Percentiles rank a stretch among this genome's conserved stretches.
Evolutionary conservation across 345 rosid species (phyloP).

Genomic region (Pelargonium nanum): DNA sequence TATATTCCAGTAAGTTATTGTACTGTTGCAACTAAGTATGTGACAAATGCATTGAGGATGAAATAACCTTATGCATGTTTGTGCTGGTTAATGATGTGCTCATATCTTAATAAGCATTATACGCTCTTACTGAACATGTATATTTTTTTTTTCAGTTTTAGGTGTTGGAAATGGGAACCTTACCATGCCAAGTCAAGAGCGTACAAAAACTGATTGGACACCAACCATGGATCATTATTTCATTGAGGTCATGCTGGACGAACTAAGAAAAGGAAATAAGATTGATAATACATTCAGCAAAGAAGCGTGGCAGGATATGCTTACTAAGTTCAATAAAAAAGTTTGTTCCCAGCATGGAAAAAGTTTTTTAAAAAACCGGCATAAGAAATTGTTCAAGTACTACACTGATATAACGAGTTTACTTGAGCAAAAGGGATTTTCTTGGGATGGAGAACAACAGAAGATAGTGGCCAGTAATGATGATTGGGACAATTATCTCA

Average conservation of each 20-base stretch:
- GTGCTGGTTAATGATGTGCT: not conserved
- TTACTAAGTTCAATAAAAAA: slow-evolving; percentile 28
- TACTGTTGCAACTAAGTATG: no score
- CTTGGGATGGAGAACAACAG: slow-evolving; percentile 35
- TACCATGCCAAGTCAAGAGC: slow-evolving; percentile 18
- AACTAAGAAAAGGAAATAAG: slow-evolving; percentile 26
- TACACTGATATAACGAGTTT: slow-evolving; percentile 21
- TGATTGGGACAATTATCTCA: slow-evolving; percentile 33
- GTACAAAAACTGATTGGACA: slow-evolving; percentile 25
- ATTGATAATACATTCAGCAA: slow-evolving; percentile 21
- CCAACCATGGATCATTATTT: slow-evolving; percentile 30
- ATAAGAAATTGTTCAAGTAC: slow-evolving; percentile 29
- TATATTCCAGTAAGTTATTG: no score
- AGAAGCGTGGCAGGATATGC: slow-evolving; percentile 39
- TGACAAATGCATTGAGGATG: not conserved
- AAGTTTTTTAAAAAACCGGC: slow-evolving; percentile 22
- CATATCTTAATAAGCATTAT: not conserved
- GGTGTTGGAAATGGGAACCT: slow-evolving; percentile 17
- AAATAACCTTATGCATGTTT: slow-evolving; percentile 1
- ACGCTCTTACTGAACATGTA: slow-evolving; percentile 5
- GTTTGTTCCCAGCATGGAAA: slow-evolving; percentile 22
- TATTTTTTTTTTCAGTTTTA: slow-evolving; percentile 6
- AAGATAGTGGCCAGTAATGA: slow-evolving; percentile 27
- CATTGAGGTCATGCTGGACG: slow-evolving; percentile 36
- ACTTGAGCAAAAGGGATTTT: slow-evolving; percentile 33